Evolutionary conservation across 177 flowering plant genomes (phyloP).

Genomic region (Vitis hybrid): DNA sequence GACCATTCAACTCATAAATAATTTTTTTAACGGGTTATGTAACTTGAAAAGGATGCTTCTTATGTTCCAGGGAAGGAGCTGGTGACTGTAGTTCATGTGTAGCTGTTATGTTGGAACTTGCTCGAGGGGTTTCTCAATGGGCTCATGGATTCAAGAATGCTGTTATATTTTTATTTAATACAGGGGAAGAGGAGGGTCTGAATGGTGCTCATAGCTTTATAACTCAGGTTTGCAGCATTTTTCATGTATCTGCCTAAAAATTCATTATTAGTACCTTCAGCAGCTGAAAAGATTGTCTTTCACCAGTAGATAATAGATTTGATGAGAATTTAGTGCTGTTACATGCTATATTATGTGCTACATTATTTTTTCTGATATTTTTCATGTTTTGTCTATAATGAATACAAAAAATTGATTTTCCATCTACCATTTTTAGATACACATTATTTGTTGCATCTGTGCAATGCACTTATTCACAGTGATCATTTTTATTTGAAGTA

Average conservation of each 20-base stretch:
- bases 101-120: constrained; percentile 95
- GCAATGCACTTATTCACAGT: too few species aligned
- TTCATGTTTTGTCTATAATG: too few species aligned
- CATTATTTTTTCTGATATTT: too few species aligned
- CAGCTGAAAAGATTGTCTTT: neutral
- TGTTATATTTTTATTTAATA: constrained; percentile 86
- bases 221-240: constrained; percentile 69
- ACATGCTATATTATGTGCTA: too few species aligned
- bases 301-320: neutral
- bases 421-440: too few species aligned
- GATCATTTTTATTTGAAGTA: too few species aligned
- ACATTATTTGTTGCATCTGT: too few species aligned
- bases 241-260: neutral
- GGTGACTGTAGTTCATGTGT: constrained; percentile 98
- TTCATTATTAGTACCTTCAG: neutral
- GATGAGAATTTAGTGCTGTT: too few species aligned
- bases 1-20: neutral
- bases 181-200: constrained; percentile 98
- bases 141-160: constrained; percentile 86
- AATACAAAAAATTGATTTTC: too few species aligned
- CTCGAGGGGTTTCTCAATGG: constrained; percentile 92
- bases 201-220: constrained; percentile 99
- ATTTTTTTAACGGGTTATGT: too few species aligned
- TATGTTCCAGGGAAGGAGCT: constrained; percentile 79
- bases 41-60: neutral